Evolutionary conservation across 2,329 filamentous ascomycete genomes (phyloP), one percentile per base, ranked within the genome.

Genomic region (Fusarium brachygibbosum): DNA sequence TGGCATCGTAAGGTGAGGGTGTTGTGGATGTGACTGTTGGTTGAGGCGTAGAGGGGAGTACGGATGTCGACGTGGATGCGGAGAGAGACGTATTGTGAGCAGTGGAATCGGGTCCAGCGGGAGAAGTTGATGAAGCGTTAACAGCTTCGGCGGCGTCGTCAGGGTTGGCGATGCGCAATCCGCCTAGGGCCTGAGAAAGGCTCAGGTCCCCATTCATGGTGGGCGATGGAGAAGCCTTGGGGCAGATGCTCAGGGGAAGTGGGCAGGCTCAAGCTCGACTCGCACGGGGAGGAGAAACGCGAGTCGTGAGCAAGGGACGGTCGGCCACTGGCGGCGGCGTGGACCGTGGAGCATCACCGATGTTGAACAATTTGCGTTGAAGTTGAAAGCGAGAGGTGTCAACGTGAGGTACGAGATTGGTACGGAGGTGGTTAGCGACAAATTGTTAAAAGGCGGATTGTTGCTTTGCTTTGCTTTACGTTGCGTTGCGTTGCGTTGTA

Each of bases 151-250:
- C 79, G 69, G 88, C 86, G 82, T 96, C 90, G 82, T 98, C 94
- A 57, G 95, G 95, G 80, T 98, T 99, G 75, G 96, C 95, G 80
- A 99, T 98, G 79, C 95, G 93, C 81, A 99, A 85, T 76, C 95
- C 95, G 77, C 96, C 96, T 76, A 98, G 87, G 77, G 93, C 93
- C 83, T 94, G 92, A 77, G 94, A 96, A 72, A 98, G 89, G 82
- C 93, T 97, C 79, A 97, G 84, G 84, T 97, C 94, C 81, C 93
- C 93, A 83, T 94, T 93, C 94, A 98, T 98, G 80, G 78, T 86
- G 75, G 62, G 70, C 68, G 68, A 70, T 71, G 59, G 68, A 74
- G 70, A 65, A 63, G 66, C 64, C 69, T 68, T 54, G 54, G 45
- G 55, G 52, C 51, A 69, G 69, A 66, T 68, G 64, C 66, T 76